Conservation (phyloP, 768 basidiomycete genomes). For the Leccinum rimulosum region DNA sequence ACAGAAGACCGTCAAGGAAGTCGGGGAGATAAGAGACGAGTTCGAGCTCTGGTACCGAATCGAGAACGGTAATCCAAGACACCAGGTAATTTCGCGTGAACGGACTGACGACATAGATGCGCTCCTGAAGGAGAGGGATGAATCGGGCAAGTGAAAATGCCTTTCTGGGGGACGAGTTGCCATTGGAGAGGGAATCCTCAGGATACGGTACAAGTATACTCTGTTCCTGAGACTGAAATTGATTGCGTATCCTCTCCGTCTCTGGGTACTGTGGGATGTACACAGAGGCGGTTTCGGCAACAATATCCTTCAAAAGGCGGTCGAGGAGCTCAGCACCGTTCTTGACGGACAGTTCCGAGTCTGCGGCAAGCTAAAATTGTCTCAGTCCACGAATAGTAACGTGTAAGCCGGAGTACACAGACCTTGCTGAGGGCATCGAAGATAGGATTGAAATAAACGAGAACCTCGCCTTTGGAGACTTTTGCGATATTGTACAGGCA, state of each 20-base stretch:
- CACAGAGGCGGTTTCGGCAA: slow-evolving; percentile 92
- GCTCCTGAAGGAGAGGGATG: slow-evolving; percentile 88
- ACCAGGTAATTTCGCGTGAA: slow-evolving; percentile 96
- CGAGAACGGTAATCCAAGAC: slow-evolving; percentile 93
- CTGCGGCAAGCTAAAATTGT: slow-evolving; percentile 77
- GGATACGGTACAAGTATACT: slow-evolving; percentile 68
- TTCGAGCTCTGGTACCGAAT: slow-evolving; percentile 95
- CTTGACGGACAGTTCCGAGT: slow-evolving; percentile 94
- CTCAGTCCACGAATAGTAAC: slow-evolving; percentile 12
- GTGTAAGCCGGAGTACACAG: slow-evolving; percentile 18
- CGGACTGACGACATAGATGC: slow-evolving; percentile 93
- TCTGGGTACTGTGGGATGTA: slow-evolving; percentile 89
- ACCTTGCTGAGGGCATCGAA: slow-evolving; percentile 98
- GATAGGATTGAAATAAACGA: slow-evolving; percentile 97
- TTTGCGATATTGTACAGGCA: slow-evolving; percentile 98
- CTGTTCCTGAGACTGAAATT: slow-evolving; percentile 40
- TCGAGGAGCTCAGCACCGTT: slow-evolving; percentile 97
- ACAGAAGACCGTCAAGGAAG: slow-evolving; percentile 92
- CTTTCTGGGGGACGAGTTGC: slow-evolving; percentile 46
- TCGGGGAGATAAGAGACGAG: slow-evolving; percentile 93
- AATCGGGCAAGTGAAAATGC: slow-evolving; percentile 95
- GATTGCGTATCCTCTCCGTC: slow-evolving; percentile 59
- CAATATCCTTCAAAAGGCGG: slow-evolving; percentile 95
- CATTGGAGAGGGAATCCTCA: slow-evolving; percentile 38
- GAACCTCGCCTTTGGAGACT: slow-evolving; percentile 94